Evolutionary conservation across 1,284 basidiomycete genomes (phyloP).

Genomic region (Apiotrichum akiyoshidainum): DNA sequence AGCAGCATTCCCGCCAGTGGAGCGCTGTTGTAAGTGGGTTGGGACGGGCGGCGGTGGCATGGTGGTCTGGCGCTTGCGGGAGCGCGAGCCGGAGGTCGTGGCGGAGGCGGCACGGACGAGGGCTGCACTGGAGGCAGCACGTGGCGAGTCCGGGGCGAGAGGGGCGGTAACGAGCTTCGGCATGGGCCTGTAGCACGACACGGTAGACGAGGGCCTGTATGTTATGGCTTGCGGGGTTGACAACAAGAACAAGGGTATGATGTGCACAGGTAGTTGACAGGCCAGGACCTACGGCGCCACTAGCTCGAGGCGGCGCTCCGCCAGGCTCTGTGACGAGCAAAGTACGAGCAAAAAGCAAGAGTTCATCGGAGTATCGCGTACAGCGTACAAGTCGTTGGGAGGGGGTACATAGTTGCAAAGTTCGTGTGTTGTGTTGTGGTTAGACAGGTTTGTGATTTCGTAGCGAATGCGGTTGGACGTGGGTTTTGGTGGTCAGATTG

Average conservation of each 20-base stretch:
- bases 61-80: background rate
- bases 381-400: background rate
- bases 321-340: background rate
- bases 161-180: background rate
- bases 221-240: background rate
- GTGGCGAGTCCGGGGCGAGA: background rate
- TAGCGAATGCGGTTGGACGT: background rate
- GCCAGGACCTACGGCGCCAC: background rate
- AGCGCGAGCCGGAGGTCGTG: background rate
- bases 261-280: constrained; percentile 2
- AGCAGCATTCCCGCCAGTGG: no score
- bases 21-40: background rate
- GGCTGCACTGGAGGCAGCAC: background rate
- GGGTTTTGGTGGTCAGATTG: background rate
- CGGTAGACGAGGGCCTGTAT: background rate
- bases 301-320: background rate
- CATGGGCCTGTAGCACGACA: background rate
- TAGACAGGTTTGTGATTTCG: background rate
- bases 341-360: background rate
- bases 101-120: background rate
- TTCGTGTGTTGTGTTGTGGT: background rate
- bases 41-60: background rate
- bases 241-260: background rate
- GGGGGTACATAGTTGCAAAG: background rate
- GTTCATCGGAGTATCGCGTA: background rate